Conservation (phyloP, 441 rosid genomes). For the Capsella rubella region DNA sequence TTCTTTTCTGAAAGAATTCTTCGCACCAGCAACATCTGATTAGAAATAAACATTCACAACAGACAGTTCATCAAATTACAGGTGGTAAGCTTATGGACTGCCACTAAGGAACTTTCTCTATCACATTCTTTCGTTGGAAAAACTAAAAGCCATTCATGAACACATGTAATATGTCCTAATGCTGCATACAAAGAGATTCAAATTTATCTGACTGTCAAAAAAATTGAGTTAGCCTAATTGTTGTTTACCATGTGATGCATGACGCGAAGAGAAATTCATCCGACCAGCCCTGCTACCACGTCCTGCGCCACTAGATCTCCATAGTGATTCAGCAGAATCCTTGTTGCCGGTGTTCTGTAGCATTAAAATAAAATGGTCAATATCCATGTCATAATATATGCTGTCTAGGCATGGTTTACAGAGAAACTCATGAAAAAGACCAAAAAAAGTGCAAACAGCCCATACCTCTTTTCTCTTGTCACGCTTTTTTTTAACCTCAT, state of each 20-base stretch:
- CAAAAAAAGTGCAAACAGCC: slow-evolving; percentile 7
- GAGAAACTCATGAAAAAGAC: slow-evolving; percentile 14
- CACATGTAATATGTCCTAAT: background rate
- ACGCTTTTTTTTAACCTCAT: slow-evolving; percentile 84
- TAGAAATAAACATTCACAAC: slow-evolving; percentile 43
- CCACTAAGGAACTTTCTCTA: slow-evolving; percentile 16
- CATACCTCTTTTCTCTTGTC: slow-evolving; percentile 83
- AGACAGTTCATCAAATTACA: slow-evolving; percentile 27
- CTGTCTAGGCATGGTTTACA: slow-evolving; percentile 4
- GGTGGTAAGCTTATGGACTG: background rate
- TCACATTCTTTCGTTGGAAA: slow-evolving; percentile 13
- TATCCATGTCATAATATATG: slow-evolving; percentile 13
- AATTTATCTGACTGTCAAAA: slow-evolving; percentile 21
- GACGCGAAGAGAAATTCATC: slow-evolving; percentile 56
- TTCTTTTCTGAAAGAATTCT: slow-evolving; percentile 61
- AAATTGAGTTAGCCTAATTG: background rate
- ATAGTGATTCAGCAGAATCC: slow-evolving; percentile 73
- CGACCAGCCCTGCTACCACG: slow-evolving; percentile 77
- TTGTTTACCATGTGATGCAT: slow-evolving; percentile 65
- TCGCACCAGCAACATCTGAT: slow-evolving; percentile 74
- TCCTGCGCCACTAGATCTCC: slow-evolving; percentile 71
- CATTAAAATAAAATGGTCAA: slow-evolving; percentile 23
- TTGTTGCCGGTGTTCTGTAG: slow-evolving; percentile 65
- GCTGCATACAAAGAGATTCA: slow-evolving; percentile 22
- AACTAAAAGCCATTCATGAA: slow-evolving; percentile 19